Evolutionary conservation across 768 basidiomycete genomes (phyloP).

Genomic region (Pleurotus ostreatus): DNA sequence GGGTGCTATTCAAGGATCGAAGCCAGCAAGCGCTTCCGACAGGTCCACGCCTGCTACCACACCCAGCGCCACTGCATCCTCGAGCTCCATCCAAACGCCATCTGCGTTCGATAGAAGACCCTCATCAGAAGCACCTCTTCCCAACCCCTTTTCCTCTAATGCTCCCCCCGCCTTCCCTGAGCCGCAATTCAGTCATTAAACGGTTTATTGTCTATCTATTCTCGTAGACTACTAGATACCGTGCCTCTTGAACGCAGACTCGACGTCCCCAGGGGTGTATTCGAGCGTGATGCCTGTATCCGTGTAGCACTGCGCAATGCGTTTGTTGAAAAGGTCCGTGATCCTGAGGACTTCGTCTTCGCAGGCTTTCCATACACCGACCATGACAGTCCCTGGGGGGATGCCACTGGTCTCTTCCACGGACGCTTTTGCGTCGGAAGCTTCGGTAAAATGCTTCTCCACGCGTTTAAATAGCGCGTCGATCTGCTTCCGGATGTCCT

Average conservation of each 20-base stretch:
- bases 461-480: conserved; percentile 87
- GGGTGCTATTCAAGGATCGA: conserved; percentile 22
- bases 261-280: conserved; percentile 70
- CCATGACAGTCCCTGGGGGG: conserved; percentile 61
- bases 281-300: conserved; percentile 73
- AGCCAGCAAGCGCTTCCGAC: conserved; percentile 7
- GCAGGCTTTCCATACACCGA: conserved; percentile 88
- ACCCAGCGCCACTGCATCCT: conserved; percentile 14
- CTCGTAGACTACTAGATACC: background rate
- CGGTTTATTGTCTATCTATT: conserved; percentile 1
- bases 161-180: conserved; percentile 35
- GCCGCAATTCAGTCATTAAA: conserved; percentile 24
- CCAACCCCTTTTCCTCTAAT: conserved; percentile 10
- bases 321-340: conserved; percentile 61
- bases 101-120: background rate
- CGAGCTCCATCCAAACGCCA: conserved; percentile 15
- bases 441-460: conserved; percentile 93
- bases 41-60: conserved; percentile 6
- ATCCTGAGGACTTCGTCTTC: conserved; percentile 78
- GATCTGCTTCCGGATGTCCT: conserved; percentile 86
- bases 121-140: conserved; percentile 10
- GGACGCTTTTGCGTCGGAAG: conserved; percentile 55
- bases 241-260: conserved; percentile 68
- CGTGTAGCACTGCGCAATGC: conserved; percentile 76
- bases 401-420: conserved; percentile 50